phyloP scores from a whole-genome alignment of 345 rosid genomes.

The Angophora floribunda region DNA sequence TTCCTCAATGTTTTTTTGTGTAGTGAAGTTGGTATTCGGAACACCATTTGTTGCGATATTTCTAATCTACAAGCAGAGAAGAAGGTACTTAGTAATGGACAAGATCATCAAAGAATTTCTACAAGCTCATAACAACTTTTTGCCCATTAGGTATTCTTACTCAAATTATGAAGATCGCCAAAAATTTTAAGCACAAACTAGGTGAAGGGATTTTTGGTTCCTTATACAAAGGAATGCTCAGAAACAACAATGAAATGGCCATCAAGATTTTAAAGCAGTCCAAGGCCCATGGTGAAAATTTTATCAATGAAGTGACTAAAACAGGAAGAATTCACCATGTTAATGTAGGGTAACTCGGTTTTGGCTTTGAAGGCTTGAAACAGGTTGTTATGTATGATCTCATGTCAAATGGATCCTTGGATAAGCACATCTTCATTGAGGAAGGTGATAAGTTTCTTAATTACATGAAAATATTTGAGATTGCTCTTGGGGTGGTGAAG shows the following conservation, averaged over 20 bases:
- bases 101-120: no score
- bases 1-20: no score
- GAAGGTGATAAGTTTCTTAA: not conserved
- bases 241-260: fast-evolving
- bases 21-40: fast-evolving
- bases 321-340: not conserved
- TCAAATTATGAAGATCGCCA: no score
- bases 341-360: not conserved
- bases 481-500: no score
- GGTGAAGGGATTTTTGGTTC: no score
- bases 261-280: no score
- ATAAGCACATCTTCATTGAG: not conserved
- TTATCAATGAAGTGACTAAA: not conserved
- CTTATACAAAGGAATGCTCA: not conserved
- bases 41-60: no score
- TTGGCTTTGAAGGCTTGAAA: not conserved
- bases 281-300: not conserved
- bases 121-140: no score
- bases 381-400: not conserved
- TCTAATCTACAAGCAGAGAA: no score
- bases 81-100: no score
- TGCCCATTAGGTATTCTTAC: no score
- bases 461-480: not conserved
- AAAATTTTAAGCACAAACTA: no score
- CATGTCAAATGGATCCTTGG: not conserved